phyloP scores from a whole-genome alignment of 2,329 filamentous ascomycete genomes.

The Aureobasidium sp. region DNA sequence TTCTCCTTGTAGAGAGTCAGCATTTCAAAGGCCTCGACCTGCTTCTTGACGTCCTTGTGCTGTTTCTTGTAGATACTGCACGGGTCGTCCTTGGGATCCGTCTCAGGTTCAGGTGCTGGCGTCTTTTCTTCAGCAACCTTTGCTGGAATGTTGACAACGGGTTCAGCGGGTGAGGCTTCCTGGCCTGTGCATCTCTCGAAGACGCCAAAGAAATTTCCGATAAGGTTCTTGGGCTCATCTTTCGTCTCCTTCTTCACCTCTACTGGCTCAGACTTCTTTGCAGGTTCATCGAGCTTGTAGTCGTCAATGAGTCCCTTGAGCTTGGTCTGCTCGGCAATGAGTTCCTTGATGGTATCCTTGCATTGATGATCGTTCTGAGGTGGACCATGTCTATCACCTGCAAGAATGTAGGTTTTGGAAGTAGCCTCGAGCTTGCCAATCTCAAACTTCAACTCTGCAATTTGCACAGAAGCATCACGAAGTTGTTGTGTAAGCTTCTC shows the following conservation, averaged over 20 bases:
- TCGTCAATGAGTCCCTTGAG: not conserved
- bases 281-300: not conserved
- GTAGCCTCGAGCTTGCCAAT: not conserved
- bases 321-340: not conserved
- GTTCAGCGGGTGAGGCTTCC: not conserved
- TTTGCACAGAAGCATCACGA: not conserved
- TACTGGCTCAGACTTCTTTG: not conserved
- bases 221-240: not conserved
- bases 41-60: not conserved
- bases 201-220: not conserved
- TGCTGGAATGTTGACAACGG: not conserved
- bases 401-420: not conserved
- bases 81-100: not conserved
- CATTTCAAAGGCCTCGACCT: not conserved
- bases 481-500: not conserved
- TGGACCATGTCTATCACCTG: not conserved
- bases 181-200: not conserved
- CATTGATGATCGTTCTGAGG: not conserved
- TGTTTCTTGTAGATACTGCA: conserved; percentile 1
- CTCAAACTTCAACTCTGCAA: not conserved
- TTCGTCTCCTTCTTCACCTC: not conserved
- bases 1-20: not conserved
- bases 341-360: not conserved
- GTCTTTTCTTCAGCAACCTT: not conserved
- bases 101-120: not conserved